Base-by-base conservation (phyloP, 2,329 filamentous ascomycete genomes). In the Thelonectria blattea region DNA sequence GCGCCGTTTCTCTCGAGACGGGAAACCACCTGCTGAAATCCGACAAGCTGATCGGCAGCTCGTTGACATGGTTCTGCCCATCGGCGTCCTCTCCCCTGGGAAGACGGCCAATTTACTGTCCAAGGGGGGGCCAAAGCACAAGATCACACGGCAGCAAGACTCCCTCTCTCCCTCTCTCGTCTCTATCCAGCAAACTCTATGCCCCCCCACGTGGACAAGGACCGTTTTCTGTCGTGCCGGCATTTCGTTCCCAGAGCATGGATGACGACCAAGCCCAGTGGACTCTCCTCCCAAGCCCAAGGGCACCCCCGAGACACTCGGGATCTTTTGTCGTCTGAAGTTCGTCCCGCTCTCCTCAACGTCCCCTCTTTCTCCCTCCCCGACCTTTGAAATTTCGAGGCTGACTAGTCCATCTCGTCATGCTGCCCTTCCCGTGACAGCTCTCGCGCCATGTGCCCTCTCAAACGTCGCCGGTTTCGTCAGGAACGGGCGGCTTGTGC, bases 171-270 rank as follows among this genome's bases (percentile, higher is more conserved):
- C 8, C 27, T 30, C 8, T 10, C 6, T 30, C 20, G n/a, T 30
- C 2, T 27, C 14, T 2, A 17, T 4, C 37, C 5, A 41, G 37
- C 9, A 51, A 18, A 14, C n/a, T 41, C 39, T 8, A 30, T 30
- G 27, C 27, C 37, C n/a, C 34, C 48, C 52, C 58, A 60, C 58
- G 52, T 56, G 52, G 42, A 56, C 49, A 32, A 45, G 32, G 17
- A 42, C 42, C 37, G 24, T 22, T 15, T 48, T 37, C 17, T 18
- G 18, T 24, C 34, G 27, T 34, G 27, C 24, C 47, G 43, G 52
- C 34, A 42, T 22, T 42, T 18, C 30, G 12, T 45, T 14, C 41
- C 30, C 32, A 22, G 30, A 37, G 56, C 58, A 60, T 43, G 58
- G 58, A 49, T 51, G 27, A 24, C 22, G 22, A 24, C 22, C 22